Conservation (phyloP, 768 basidiomycete genomes). For the Lactarius vividus region DNA sequence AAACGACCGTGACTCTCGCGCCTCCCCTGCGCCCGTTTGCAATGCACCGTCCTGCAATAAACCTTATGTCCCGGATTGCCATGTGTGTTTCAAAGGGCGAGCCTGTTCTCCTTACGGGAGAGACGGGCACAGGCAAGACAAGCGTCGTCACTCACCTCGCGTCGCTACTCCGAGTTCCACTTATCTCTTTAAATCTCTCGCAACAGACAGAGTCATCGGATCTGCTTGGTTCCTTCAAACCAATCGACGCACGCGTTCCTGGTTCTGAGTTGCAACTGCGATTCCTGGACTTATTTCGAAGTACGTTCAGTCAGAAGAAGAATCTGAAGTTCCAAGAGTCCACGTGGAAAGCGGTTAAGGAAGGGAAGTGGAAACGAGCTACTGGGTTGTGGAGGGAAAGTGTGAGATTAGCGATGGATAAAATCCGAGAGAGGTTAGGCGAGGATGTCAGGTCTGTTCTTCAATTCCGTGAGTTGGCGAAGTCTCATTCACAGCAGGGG, state of each 20-base stretch:
- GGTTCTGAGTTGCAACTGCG: conserved; percentile 65
- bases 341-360: conserved; percentile 75
- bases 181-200: conserved; percentile 90
- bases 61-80: conserved; percentile 77
- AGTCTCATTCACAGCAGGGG: conserved; percentile 7
- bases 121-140: conserved; percentile 99
- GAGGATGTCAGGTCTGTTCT: conserved; percentile 32
- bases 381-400: conserved; percentile 84
- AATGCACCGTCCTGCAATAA: conserved; percentile 79
- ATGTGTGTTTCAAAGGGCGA: conserved; percentile 70
- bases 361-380: conserved; percentile 81
- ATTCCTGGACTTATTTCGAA: conserved; percentile 79
- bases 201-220: conserved; percentile 97
- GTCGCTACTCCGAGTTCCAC: conserved; percentile 64
- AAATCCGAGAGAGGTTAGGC: conserved; percentile 43
- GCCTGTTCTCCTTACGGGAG: conserved; percentile 89
- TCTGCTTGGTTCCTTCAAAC: conserved; percentile 92
- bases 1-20: conserved; percentile 34
- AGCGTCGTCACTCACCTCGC: conserved; percentile 88
- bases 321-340: conserved; percentile 84
- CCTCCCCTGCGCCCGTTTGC: conserved; percentile 66
- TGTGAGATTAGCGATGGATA: conserved; percentile 61
- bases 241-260: conserved; percentile 83
- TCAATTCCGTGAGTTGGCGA: not conserved
- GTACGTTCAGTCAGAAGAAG: conserved; percentile 85